Conservation (phyloP, 2,329 filamentous ascomycete genomes). For the Pseudocercospora fuligena region DNA sequence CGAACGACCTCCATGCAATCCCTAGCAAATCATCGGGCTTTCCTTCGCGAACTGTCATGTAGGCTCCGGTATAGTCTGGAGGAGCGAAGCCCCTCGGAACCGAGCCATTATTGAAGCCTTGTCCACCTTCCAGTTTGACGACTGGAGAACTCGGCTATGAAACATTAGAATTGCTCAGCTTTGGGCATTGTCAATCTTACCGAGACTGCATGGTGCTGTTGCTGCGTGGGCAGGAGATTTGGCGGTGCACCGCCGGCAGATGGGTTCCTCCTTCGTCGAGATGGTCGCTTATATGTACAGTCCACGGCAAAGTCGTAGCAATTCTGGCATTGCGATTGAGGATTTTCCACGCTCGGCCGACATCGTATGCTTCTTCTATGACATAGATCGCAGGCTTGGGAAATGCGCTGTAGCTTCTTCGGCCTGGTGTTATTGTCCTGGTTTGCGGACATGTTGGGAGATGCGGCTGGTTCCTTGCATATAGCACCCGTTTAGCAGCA, state of each 20-base stretch:
- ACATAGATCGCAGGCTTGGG: conserved; percentile 54
- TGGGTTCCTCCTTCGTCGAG: conserved; percentile 42
- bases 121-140: conserved; percentile 26
- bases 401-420: conserved; percentile 44
- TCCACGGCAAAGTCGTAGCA: conserved; percentile 55
- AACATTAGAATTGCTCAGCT: conserved; percentile 1
- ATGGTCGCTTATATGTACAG: conserved; percentile 56
- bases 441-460: conserved; percentile 15
- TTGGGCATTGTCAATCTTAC: neutral
- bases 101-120: neutral
- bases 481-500: conserved; percentile 3
- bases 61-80: conserved; percentile 31
- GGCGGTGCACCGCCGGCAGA: conserved; percentile 28
- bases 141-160: conserved; percentile 23
- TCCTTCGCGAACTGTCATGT: conserved; percentile 32
- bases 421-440: conserved; percentile 34
- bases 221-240: conserved; percentile 33
- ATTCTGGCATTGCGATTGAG: conserved; percentile 51
- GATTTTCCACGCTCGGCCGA: conserved; percentile 43
- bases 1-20: conserved; percentile 49
- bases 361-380: conserved; percentile 56
- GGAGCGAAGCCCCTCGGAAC: conserved; percentile 2
- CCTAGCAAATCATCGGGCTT: conserved; percentile 32
- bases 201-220: conserved; percentile 16
- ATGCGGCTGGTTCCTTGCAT: neutral